Conservation (phyloP, 768 basidiomycete species). For the Exidia glandulosa region DNA sequence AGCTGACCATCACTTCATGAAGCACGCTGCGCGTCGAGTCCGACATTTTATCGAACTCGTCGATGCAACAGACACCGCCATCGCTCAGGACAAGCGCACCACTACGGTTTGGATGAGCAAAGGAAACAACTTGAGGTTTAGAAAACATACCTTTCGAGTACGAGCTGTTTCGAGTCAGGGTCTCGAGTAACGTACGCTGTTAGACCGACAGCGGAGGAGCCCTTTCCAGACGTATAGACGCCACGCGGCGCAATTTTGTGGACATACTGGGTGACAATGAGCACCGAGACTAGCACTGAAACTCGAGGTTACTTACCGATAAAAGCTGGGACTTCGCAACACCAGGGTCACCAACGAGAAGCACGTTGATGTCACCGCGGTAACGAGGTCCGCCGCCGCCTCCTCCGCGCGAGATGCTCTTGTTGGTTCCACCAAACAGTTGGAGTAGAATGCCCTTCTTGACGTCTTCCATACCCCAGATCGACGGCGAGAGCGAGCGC, state of each 20-base stretch:
- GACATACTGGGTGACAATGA: conserved; percentile 57
- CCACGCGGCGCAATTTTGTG: conserved; percentile 98
- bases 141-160: conserved; percentile 71
- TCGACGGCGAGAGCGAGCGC: conserved; percentile 81
- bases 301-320: conserved; percentile 47
- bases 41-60: conserved; percentile 69
- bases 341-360: conserved; percentile 96
- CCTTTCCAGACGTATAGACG: conserved; percentile 95
- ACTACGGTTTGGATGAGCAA: conserved; percentile 26
- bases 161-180: conserved; percentile 95
- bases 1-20: conserved; percentile 46
- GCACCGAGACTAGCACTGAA: background rate
- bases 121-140: background rate
- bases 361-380: conserved; percentile 94
- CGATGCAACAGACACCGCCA: conserved; percentile 96
- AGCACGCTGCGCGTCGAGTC: conserved; percentile 35
- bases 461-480: conserved; percentile 98
- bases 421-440: conserved; percentile 96
- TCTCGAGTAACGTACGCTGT: conserved; percentile 98
- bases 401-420: conserved; percentile 84
- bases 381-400: conserved; percentile 95
- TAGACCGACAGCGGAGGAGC: conserved; percentile 95
- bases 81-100: conserved; percentile 91
- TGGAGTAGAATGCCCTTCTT: conserved; percentile 97
- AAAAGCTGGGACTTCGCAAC: conserved; percentile 93